Evolutionary conservation across 805 yeast species (phyloP).

Genomic region (Pichia occidentalis): DNA sequence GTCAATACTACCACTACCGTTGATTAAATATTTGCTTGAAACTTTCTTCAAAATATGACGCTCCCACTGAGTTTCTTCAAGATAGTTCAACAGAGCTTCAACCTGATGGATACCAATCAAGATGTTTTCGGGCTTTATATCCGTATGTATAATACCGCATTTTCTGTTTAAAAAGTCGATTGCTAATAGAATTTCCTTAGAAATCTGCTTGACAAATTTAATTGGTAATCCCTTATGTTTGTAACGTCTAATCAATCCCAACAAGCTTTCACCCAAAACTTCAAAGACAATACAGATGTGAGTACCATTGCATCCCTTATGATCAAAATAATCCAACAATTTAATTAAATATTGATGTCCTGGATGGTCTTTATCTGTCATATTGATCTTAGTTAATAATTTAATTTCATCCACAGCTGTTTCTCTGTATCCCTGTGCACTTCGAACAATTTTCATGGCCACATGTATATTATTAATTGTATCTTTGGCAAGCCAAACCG

Average conservation of each 20-base stretch:
- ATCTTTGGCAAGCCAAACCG: conserved; percentile 82
- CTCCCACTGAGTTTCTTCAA: conserved; percentile 36
- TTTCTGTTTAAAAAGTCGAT: conserved; percentile 51
- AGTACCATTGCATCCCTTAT: conserved; percentile 82
- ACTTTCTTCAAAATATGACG: conserved; percentile 28
- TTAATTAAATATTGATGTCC: conserved; percentile 80
- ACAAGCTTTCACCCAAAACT: conserved; percentile 87
- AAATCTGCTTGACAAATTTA: conserved; percentile 48
- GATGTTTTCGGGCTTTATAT: conserved; percentile 70
- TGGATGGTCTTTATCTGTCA: conserved; percentile 59
- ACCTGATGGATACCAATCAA: conserved; percentile 48
- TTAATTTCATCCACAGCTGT: conserved; percentile 93
- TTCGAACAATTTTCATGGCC: conserved; percentile 89
- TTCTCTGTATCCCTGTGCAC: conserved; percentile 85
- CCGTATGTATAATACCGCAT: conserved; percentile 70
- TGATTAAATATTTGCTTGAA: conserved; percentile 21
- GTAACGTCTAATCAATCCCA: conserved; percentile 76
- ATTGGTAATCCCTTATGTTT: conserved; percentile 45
- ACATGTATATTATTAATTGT: conserved; percentile 63
- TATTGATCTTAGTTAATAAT: conserved; percentile 59
- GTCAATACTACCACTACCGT: conserved; percentile 12
- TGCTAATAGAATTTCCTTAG: conserved; percentile 49
- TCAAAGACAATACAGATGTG: conserved; percentile 98
- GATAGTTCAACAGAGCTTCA: conserved; percentile 40
- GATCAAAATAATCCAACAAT: conserved; percentile 76